Percentiles rank a stretch among this genome's conserved stretches.
Conservation (phyloP, 441 rosid genomes). For the Euphorbia schlechtendalii region DNA sequence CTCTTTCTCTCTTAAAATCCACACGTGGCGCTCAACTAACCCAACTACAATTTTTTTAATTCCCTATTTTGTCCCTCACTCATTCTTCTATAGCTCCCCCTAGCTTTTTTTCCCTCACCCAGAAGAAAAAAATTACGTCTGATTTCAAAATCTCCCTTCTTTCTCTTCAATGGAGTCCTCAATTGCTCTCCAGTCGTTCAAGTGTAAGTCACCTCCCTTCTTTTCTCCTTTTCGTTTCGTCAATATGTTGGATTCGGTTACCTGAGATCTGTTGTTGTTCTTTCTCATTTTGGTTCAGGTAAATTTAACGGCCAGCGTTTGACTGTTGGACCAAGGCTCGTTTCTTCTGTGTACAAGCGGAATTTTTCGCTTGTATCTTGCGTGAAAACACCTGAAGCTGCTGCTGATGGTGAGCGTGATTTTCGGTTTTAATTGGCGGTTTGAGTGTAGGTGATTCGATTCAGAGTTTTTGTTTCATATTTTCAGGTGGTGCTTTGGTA, state of each 20-base stretch:
- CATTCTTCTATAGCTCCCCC: too few relatives aligned
- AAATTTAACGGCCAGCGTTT: conserved; percentile 29
- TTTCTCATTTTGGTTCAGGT: conserved; percentile 12
- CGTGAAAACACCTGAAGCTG: conserved; percentile 46
- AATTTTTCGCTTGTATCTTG: conserved; percentile 29
- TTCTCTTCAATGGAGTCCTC: conserved; percentile 58
- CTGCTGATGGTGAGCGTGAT: conserved; percentile 38
- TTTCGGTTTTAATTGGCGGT: not conserved
- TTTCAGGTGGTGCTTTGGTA: conserved; percentile 27
- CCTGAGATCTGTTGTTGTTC: conserved; percentile 18
- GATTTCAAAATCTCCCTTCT: not conserved
- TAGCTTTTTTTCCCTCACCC: too few relatives aligned
- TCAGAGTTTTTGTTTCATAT: conserved; percentile 12
- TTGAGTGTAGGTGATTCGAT: not conserved
- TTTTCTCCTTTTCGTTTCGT: not conserved
- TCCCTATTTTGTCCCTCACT: not conserved
- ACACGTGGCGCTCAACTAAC: conserved; percentile 14
- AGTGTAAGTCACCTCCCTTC: conserved; percentile 31
- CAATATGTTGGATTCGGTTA: too few relatives aligned
- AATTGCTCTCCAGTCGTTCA: conserved; percentile 52
- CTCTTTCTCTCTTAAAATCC: not conserved
- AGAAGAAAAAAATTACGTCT: too few relatives aligned
- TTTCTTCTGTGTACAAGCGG: conserved; percentile 20
- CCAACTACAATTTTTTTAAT: not conserved
- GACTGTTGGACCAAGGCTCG: conserved; percentile 21